These are phyloP conservation scores for Saccharomyces hybrid DNA, from an alignment of 1,139 yeast species.

Conservation along the genomic window DNA sequence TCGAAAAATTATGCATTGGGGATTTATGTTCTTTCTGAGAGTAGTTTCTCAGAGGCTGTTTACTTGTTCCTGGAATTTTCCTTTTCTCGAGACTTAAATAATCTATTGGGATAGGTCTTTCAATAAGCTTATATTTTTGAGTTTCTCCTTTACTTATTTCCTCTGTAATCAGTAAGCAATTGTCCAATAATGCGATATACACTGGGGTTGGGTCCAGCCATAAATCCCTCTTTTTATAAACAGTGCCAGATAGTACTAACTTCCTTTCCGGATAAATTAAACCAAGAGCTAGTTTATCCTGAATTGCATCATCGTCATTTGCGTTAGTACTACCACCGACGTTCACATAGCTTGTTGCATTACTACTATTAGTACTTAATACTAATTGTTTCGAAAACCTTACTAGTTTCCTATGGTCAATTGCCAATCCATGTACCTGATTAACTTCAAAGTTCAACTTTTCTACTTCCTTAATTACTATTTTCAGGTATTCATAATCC, in stretches of 20 bases:
- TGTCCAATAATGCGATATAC: constrained; percentile 63
- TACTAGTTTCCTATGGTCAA: constrained; percentile 44
- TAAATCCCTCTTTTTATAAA: constrained; percentile 54
- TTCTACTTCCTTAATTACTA: constrained; percentile 46
- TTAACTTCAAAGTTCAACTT: constrained; percentile 43
- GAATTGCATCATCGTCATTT: constrained; percentile 21
- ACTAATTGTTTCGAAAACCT: constrained; percentile 42
- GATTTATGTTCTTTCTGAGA: constrained; percentile 8
- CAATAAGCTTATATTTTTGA: constrained; percentile 40
- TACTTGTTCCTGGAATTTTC: constrained; percentile 4
- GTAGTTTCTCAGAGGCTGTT: constrained; percentile 5
- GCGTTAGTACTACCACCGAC: constrained; percentile 19
- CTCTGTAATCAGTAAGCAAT: constrained; percentile 65
- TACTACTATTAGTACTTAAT: constrained; percentile 39
- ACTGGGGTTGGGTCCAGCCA: constrained; percentile 44
- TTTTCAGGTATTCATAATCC: constrained; percentile 47
- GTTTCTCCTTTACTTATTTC: constrained; percentile 16
- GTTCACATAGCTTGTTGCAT: constrained; percentile 28
- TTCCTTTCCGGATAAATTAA: constrained; percentile 50
- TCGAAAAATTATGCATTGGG: constrained; percentile 20
- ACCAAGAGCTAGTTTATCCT: constrained; percentile 39
- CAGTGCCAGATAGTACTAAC: constrained; percentile 53
- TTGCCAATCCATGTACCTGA: constrained; percentile 48
- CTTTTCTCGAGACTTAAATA: constrained; percentile 45
- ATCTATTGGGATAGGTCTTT: constrained; percentile 56